Percentiles rank a stretch among this genome's conserved stretches.
Evolutionary conservation across 2,329 filamentous ascomycete genomes (phyloP).

Genomic region (Phialocephala subalpina): DNA sequence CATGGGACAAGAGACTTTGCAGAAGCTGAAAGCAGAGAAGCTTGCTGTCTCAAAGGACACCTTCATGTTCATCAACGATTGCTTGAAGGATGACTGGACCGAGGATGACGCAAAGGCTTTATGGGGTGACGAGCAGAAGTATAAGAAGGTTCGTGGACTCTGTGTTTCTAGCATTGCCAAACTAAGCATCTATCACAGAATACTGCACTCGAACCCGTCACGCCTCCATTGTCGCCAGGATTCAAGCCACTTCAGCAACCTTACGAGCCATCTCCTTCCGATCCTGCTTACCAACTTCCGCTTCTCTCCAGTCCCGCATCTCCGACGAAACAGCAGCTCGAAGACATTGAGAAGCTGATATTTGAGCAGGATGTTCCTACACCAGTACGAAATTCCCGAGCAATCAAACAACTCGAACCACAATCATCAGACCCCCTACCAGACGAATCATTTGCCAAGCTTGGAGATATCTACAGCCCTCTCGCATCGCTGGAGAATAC

Average conservation of each 20-base stretch:
- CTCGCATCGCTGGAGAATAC: constrained; percentile 26
- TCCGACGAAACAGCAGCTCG: constrained; percentile 37
- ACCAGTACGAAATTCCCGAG: constrained; percentile 23
- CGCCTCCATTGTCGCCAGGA: constrained; percentile 42
- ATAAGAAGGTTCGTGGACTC: constrained; percentile 36
- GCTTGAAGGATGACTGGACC: constrained; percentile 33
- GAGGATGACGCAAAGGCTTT: constrained; percentile 35
- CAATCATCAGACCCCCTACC: constrained; percentile 12
- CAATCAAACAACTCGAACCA: background rate
- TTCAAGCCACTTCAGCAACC: constrained; percentile 19
- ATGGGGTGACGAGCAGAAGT: constrained; percentile 31
- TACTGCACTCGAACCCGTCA: constrained; percentile 36
- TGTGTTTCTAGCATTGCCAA: background rate
- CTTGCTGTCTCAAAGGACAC: constrained; percentile 38
- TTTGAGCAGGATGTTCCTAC: constrained; percentile 41
- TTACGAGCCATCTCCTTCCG: constrained; percentile 38
- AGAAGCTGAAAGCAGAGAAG: constrained; percentile 40
- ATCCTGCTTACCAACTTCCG: constrained; percentile 36
- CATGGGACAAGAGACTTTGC: constrained; percentile 29
- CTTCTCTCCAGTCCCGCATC: constrained; percentile 36
- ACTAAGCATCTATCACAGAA: constrained; percentile 29
- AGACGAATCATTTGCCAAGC: constrained; percentile 64
- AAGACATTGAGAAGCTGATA: constrained; percentile 37
- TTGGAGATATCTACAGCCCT: constrained; percentile 66
- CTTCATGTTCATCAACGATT: constrained; percentile 33